phyloP scores from a whole-genome alignment of 2,329 filamentous ascomycete genomes.

The Monosporascus ibericus region DNA sequence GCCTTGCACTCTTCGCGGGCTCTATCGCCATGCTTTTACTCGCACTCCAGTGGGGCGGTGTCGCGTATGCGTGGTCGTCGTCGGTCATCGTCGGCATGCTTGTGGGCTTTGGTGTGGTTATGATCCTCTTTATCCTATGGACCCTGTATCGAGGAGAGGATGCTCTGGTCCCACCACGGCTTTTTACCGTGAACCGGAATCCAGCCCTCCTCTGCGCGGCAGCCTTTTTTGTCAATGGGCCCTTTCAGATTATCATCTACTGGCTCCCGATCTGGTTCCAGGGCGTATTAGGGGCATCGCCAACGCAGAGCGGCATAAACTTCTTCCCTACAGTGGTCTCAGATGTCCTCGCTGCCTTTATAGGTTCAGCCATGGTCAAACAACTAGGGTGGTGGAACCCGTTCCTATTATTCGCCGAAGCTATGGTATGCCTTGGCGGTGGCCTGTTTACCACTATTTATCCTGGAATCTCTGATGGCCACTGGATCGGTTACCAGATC shows the following conservation, averaged over 20 bases:
- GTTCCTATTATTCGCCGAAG: constrained; percentile 8
- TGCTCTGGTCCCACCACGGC: constrained; percentile 8
- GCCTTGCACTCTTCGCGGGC: no score
- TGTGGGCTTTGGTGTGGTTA: constrained; percentile 5
- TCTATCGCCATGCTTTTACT: no score
- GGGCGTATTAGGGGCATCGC: constrained; percentile 1
- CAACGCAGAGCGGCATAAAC: constrained; percentile 6
- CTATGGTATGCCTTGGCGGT: constrained; percentile 7
- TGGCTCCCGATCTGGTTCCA: constrained; percentile 18
- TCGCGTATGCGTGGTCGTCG: constrained; percentile 9
- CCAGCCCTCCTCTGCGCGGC: neutral
- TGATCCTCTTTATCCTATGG: constrained; percentile 9
- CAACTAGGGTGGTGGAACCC: constrained; percentile 11
- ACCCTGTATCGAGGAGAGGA: constrained; percentile 1
- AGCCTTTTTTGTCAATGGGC: constrained; percentile 14
- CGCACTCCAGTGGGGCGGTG: neutral
- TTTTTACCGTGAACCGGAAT: constrained; percentile 10
- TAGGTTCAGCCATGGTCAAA: constrained; percentile 7
- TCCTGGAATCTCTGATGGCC: constrained; percentile 3
- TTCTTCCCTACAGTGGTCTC: constrained; percentile 13
- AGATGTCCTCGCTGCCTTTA: constrained; percentile 8
- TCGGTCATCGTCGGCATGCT: constrained; percentile 15
- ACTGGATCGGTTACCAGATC: constrained; percentile 15
- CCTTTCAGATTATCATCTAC: constrained; percentile 12
- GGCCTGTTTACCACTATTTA: constrained; percentile 11